A percentile compares a stretch with the other conserved stretches of the same genome.
Evolutionary conservation across 1,139 yeast species (phyloP).

Genomic region (Pichia sp.): DNA sequence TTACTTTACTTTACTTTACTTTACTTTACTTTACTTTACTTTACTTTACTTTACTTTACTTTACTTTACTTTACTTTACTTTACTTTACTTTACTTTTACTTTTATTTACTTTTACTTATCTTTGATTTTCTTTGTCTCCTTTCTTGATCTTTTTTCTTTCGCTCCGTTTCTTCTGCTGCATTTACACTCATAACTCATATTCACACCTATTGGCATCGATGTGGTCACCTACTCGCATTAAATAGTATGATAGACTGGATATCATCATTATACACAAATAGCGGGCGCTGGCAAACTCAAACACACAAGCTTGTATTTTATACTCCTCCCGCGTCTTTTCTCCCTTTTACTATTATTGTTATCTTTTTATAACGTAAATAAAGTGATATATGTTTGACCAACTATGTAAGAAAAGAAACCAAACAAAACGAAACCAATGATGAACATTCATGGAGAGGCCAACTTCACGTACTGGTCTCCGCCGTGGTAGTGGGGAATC

Average conservation of each 20-base stretch:
- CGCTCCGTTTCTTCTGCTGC: not conserved
- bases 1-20: no score
- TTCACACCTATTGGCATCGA: not conserved
- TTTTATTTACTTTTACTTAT: not conserved
- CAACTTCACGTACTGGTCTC: conserved; percentile 43
- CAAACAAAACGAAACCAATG: not conserved
- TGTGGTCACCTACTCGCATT: not conserved
- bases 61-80: not conserved
- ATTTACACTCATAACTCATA: not conserved
- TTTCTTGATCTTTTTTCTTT: not conserved
- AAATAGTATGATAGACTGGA: conserved; percentile 3
- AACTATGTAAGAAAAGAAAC: not conserved
- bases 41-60: no score
- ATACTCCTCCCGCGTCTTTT: not conserved
- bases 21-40: no score
- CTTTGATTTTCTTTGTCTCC: not conserved
- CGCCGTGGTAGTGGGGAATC: conserved; percentile 49
- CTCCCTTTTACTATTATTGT: not conserved
- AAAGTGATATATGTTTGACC: not conserved
- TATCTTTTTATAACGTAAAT: not conserved
- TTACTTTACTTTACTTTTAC: not conserved
- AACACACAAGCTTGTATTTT: not conserved
- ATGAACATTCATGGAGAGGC: not conserved
- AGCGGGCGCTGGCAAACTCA: not conserved
- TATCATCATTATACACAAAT: not conserved